Evolutionary conservation across 192 early-diverging fungal species (phyloP).

Genomic region (Geranomyces variabilis): DNA sequence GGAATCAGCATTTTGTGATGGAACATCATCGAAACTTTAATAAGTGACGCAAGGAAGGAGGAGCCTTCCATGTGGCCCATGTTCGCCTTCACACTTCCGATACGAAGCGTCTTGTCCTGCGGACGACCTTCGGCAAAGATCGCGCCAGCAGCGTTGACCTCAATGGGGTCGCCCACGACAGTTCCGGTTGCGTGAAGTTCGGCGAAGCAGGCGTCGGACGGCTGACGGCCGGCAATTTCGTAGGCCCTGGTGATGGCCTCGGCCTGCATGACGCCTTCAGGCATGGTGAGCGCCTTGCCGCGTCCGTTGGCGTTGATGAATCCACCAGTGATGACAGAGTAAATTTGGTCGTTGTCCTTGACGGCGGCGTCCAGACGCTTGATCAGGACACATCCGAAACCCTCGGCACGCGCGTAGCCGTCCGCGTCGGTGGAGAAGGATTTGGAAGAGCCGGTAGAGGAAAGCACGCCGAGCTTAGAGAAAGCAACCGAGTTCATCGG

Average conservation of each 20-base stretch:
- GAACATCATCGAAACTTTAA: slow-evolving; percentile 42
- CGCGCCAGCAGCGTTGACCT: slow-evolving; percentile 34
- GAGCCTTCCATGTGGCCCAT: slow-evolving; percentile 39
- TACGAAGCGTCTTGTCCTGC: slow-evolving; percentile 18
- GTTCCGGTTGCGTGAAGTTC: slow-evolving; percentile 44
- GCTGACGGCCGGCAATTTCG: slow-evolving; percentile 17
- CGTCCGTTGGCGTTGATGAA: slow-evolving; percentile 42
- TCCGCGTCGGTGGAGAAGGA: slow-evolving; percentile 44
- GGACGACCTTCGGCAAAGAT: slow-evolving; percentile 22
- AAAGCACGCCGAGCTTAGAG: slow-evolving; percentile 35
- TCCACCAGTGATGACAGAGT: slow-evolving; percentile 37
- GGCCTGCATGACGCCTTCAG: slow-evolving; percentile 30
- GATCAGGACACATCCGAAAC: slow-evolving; percentile 37
- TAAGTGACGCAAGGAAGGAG: slow-evolving; percentile 22
- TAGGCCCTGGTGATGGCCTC: slow-evolving; percentile 27
- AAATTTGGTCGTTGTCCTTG: slow-evolving; percentile 39
- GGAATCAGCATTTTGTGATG: slow-evolving; percentile 29
- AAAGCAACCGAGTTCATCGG: slow-evolving; percentile 29
- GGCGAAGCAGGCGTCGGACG: slow-evolving; percentile 38
- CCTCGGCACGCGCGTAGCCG: slow-evolving; percentile 45
- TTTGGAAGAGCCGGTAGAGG: slow-evolving; percentile 34
- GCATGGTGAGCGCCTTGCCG: slow-evolving; percentile 36
- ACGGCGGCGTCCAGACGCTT: slow-evolving; percentile 40
- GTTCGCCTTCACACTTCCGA: slow-evolving; percentile 40
- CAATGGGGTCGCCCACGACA: slow-evolving; percentile 42